These are phyloP conservation scores for Brassica cretica DNA, from an alignment of 345 rosid genomes.

Conservation along the genomic window DNA sequence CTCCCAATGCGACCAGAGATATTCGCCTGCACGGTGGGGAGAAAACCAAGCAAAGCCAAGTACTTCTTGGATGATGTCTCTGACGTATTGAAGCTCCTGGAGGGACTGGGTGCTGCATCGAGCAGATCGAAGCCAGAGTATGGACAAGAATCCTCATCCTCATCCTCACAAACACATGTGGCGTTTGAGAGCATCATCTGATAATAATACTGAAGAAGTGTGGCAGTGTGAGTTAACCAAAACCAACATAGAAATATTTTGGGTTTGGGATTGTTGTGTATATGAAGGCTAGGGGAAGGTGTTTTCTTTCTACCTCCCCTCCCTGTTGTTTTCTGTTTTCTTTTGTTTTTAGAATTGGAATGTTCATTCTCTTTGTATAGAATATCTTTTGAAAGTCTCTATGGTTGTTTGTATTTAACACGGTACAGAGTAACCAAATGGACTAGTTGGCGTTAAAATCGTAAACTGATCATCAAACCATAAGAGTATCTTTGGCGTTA, in stretches of 20 bases:
- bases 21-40: background rate
- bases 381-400: background rate
- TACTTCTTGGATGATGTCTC: background rate
- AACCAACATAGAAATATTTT: background rate
- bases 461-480: too few species aligned
- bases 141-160: background rate
- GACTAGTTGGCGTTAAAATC: too few species aligned
- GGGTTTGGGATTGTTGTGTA: background rate
- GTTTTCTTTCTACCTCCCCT: background rate
- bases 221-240: background rate
- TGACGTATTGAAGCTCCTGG: background rate
- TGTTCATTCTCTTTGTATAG: background rate
- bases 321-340: background rate
- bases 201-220: background rate
- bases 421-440: background rate
- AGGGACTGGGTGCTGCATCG: background rate
- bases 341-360: background rate
- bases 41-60: background rate
- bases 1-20: background rate
- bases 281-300: conserved; percentile 1
- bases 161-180: background rate
- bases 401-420: background rate
- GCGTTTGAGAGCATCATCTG: background rate
- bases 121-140: background rate
- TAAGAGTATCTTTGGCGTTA: too few species aligned